These are phyloP conservation scores for Phoenix dactylifera DNA, from an alignment of 176 grass and related monocot species.

Conservation along the genomic window DNA sequence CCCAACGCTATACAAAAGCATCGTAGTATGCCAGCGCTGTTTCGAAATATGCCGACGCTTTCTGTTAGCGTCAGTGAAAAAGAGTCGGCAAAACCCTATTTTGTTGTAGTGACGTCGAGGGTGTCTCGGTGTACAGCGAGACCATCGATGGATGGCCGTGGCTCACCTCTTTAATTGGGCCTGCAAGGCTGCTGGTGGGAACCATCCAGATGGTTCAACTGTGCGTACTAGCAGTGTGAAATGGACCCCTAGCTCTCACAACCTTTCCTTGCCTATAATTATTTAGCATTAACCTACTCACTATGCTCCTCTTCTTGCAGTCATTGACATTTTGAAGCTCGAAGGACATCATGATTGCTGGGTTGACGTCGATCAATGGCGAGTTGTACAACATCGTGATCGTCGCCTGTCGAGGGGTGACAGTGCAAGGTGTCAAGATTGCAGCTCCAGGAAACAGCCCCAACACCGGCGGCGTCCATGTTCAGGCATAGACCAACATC, in stretches of 20 bases:
- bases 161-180: constrained; percentile 59
- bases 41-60: too few species aligned
- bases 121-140: constrained; percentile 53
- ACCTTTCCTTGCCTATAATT: too few species aligned
- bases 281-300: too few species aligned
- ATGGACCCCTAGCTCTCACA: too few species aligned
- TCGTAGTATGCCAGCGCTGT: too few species aligned
- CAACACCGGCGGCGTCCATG: constrained; percentile 80
- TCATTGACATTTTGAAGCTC: constrained; percentile 73
- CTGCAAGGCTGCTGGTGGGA: constrained; percentile 23
- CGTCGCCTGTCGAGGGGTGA: constrained; percentile 38
- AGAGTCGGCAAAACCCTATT: too few species aligned
- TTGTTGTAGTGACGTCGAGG: too few species aligned
- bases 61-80: too few species aligned
- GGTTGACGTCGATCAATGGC: constrained; percentile 38
- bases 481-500: constrained; percentile 60
- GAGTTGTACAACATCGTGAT: constrained; percentile 65
- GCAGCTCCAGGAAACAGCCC: constrained; percentile 59
- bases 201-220: constrained; percentile 36
- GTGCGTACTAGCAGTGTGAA: too few species aligned
- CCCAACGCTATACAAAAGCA: too few species aligned
- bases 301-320: constrained; percentile 16
- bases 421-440: constrained; percentile 44
- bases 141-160: constrained; percentile 50
- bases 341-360: constrained; percentile 48